Evolutionary conservation across 1,139 yeast species (phyloP).

Genomic region (Candida sp.): DNA sequence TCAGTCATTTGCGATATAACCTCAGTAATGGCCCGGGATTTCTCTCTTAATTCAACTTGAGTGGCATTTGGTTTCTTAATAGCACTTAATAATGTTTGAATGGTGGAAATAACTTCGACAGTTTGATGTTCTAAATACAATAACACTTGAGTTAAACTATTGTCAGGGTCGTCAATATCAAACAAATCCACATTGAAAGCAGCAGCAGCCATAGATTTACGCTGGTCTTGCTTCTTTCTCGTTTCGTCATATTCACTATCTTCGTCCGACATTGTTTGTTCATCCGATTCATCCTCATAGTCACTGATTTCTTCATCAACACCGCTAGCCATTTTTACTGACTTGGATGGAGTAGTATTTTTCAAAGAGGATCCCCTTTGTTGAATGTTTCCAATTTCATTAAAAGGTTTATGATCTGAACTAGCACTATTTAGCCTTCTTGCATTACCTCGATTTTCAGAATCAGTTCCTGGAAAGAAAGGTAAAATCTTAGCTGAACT

Average conservation of each 20-base stretch:
- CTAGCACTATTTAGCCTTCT: background rate
- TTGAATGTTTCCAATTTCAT: conserved; percentile 2
- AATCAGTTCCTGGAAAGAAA: background rate
- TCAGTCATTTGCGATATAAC: conserved; percentile 87
- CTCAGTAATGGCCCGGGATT: conserved; percentile 68
- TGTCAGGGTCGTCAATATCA: conserved; percentile 82
- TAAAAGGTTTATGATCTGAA: conserved; percentile 2
- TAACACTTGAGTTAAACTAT: conserved; percentile 79
- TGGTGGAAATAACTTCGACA: conserved; percentile 85
- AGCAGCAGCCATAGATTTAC: conserved; percentile 52
- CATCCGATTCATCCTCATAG: conserved; percentile 1
- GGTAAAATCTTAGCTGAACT: background rate
- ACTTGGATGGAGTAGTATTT: background rate
- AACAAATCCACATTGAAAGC: conserved; percentile 69
- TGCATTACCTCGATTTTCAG: background rate
- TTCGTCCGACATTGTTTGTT: conserved; percentile 10
- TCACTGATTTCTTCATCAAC: background rate
- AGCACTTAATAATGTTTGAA: conserved; percentile 75
- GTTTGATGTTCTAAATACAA: conserved; percentile 92
- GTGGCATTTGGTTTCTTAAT: conserved; percentile 77
- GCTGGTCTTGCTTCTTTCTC: conserved; percentile 44
- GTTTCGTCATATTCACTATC: conserved; percentile 23
- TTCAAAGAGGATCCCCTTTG: background rate
- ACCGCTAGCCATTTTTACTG: conserved; percentile 1
- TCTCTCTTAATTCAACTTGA: conserved; percentile 67